A percentile compares a stretch with the other conserved stretches of the same genome.
phyloP scores from a whole-genome alignment of 2,329 filamentous ascomycete genomes.

The Fusarium bulbicola region DNA sequence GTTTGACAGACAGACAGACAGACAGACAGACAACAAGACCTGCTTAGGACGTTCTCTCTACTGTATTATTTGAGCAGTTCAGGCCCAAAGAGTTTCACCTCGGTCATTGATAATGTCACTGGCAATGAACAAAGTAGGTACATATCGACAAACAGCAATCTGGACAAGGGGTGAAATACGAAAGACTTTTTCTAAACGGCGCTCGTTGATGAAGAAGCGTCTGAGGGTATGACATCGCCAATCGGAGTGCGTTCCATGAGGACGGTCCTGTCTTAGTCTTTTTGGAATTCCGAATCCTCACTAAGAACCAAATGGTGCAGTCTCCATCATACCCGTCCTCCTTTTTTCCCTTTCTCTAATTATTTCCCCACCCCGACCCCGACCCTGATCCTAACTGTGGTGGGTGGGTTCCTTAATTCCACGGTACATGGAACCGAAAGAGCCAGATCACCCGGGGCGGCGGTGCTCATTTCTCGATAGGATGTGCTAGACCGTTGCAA shows the following conservation, averaged over 20 bases:
- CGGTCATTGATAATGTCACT: constrained; percentile 2
- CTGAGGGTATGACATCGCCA: constrained; percentile 27
- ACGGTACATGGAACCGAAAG: constrained; percentile 30
- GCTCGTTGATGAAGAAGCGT: constrained; percentile 25
- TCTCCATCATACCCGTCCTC: not conserved
- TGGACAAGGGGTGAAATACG: constrained; percentile 33
- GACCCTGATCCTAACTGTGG: not conserved
- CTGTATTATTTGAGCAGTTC: not conserved
- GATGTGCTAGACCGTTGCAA: constrained; percentile 11
- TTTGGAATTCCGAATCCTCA: constrained; percentile 20
- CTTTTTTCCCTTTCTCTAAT: constrained; percentile 6
- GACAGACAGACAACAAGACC: not conserved
- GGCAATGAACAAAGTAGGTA: not conserved
- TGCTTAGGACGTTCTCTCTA: not conserved
- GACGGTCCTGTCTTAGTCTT: constrained; percentile 37
- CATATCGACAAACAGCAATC: not conserved
- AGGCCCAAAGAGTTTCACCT: not conserved
- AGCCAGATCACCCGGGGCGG: constrained; percentile 27
- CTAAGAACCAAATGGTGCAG: not conserved
- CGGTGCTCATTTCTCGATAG: constrained; percentile 11
- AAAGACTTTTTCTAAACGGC: constrained; percentile 20
- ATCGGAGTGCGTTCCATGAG: constrained; percentile 42
- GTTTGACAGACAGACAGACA: not conserved
- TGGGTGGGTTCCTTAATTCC: constrained; percentile 8
- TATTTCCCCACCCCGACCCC: constrained; percentile 7